Percentiles rank a stretch among this genome's conserved stretches.
phyloP scores from a whole-genome alignment of 2,329 filamentous ascomycete species.

The Pestalotiopsis sp. region DNA sequence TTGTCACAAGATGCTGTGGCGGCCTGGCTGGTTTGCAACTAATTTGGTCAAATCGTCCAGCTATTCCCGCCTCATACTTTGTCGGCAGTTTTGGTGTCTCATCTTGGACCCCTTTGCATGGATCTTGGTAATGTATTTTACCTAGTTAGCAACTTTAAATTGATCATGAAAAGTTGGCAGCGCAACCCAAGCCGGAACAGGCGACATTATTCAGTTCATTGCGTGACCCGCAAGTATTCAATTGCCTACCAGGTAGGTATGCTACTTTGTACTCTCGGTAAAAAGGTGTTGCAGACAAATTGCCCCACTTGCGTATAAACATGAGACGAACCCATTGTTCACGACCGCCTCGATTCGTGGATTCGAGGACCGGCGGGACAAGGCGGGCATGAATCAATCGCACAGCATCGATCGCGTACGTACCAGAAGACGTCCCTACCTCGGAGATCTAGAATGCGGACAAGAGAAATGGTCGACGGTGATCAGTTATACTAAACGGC shows the following conservation, averaged over 20 bases:
- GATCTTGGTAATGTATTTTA: neutral
- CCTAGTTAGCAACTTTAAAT: neutral
- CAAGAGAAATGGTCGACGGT: neutral
- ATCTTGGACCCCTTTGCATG: neutral
- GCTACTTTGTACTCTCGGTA: neutral
- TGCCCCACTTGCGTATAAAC: constrained; percentile 8
- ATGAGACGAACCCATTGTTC: constrained; percentile 11
- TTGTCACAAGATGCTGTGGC: neutral
- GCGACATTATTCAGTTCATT: neutral
- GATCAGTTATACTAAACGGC: neutral
- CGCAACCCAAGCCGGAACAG: neutral
- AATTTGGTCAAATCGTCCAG: neutral
- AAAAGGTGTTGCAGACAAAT: neutral
- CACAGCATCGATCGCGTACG: neutral
- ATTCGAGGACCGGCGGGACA: neutral
- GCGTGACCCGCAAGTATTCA: neutral
- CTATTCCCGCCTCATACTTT: neutral
- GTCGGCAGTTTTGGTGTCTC: neutral
- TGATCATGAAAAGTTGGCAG: neutral
- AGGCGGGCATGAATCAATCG: neutral
- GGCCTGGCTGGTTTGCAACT: neutral
- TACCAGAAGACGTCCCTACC: too few species aligned
- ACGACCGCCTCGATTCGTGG: neutral
- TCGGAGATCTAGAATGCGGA: neutral
- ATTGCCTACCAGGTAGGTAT: neutral